phyloP scores from a whole-genome alignment of 2,329 filamentous ascomycete genomes.

The Talaromyces sp. region DNA sequence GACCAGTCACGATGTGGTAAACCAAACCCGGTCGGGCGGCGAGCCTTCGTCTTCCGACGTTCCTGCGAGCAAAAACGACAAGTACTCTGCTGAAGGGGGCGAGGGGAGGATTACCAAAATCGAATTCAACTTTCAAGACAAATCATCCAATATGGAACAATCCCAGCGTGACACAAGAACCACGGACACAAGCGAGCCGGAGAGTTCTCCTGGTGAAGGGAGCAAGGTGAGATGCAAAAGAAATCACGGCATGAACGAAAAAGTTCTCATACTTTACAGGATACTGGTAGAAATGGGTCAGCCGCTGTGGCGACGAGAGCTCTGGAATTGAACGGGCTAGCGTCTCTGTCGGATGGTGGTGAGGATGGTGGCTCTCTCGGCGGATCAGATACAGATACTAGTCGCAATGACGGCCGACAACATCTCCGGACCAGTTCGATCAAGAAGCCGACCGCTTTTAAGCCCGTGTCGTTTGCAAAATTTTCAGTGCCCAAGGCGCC shows the following conservation, averaged over 20 bases:
- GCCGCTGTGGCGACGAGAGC: slow-evolving; percentile 32
- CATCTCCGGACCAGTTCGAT: slow-evolving; percentile 46
- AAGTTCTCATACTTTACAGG: slow-evolving; percentile 11
- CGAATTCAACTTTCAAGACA: slow-evolving; percentile 30
- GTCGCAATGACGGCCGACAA: slow-evolving; percentile 48
- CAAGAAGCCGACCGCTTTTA: slow-evolving; percentile 60
- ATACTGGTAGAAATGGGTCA: slow-evolving; percentile 19
- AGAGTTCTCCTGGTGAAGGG: slow-evolving; percentile 23
- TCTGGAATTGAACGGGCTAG: slow-evolving; percentile 37
- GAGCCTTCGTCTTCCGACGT: slow-evolving; percentile 60
- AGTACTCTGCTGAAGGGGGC: slow-evolving; percentile 49
- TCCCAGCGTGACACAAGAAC: slow-evolving; percentile 22
- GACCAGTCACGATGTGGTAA: slow-evolving; percentile 66
- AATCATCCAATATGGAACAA: slow-evolving; percentile 22
- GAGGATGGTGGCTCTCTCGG: slow-evolving; percentile 41
- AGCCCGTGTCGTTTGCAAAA: slow-evolving; percentile 62
- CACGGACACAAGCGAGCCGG: slow-evolving; percentile 21
- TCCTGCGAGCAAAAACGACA: slow-evolving; percentile 56
- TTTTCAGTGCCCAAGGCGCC: slow-evolving; percentile 60
- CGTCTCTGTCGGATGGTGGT: slow-evolving; percentile 32
- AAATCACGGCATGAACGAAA: background rate
- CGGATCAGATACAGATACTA: slow-evolving; percentile 60
- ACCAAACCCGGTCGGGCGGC: slow-evolving; percentile 63
- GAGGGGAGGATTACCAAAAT: slow-evolving; percentile 40
- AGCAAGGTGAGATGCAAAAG: slow-evolving; percentile 28